phyloP scores from a whole-genome alignment of 2,329 filamentous ascomycete genomes.

The Alternaria burnsii region DNA sequence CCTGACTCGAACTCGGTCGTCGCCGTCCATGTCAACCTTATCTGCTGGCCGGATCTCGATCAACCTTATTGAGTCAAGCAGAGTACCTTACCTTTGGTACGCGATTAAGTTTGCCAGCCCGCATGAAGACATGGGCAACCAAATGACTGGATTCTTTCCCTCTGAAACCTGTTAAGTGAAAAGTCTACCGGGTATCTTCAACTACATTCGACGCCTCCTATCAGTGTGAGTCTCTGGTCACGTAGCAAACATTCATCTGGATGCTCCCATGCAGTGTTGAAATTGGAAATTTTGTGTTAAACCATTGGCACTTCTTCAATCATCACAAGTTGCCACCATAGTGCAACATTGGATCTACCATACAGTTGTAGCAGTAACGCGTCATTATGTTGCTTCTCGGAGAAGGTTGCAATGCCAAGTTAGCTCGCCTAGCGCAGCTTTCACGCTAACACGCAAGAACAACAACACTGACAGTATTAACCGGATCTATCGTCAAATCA shows the following conservation, averaged over 20 bases:
- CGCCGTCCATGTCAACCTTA: neutral
- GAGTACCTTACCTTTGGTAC: neutral
- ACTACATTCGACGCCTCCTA: neutral
- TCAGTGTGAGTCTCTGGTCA: neutral
- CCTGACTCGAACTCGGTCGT: neutral
- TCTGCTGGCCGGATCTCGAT: conserved; percentile 1
- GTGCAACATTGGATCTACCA: neutral
- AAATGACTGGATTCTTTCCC: neutral
- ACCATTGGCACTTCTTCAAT: neutral
- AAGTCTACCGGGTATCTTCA: neutral
- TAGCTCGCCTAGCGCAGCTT: neutral
- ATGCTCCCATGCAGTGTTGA: neutral
- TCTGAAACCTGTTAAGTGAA: no score
- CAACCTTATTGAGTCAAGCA: conserved; percentile 3
- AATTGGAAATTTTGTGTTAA: neutral
- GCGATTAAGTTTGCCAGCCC: neutral
- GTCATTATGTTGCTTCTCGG: neutral
- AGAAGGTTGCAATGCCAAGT: neutral
- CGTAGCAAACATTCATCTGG: neutral
- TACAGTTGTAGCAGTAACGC: neutral
- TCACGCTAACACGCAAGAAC: neutral
- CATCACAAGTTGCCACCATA: neutral
- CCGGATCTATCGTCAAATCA: neutral
- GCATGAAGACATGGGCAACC: neutral
- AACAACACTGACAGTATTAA: neutral